phyloP scores from a whole-genome alignment of 75 land plant species.

The Adiantum capillusveneris region DNA sequence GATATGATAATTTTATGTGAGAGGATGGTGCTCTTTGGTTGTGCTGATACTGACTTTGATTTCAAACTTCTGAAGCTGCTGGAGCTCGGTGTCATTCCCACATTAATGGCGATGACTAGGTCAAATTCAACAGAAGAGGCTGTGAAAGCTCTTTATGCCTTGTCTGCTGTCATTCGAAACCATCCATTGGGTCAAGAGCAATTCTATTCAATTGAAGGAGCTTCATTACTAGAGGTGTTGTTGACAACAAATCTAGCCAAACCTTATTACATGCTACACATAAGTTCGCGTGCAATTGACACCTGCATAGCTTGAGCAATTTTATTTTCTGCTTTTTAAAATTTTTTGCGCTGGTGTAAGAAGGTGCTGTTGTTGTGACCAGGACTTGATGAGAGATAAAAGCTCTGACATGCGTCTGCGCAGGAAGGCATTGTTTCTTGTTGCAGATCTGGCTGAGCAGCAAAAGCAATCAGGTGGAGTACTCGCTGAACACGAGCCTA shows the following conservation, averaged over 20 bases:
- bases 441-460: conserved; percentile 63
- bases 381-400: conserved; percentile 61
- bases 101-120: conserved; percentile 66
- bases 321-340: not conserved
- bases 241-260: not conserved
- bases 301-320: not conserved
- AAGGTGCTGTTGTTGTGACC: conserved; percentile 10
- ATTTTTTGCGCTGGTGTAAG: not conserved
- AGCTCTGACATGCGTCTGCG: conserved; percentile 56
- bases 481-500: conserved; percentile 15
- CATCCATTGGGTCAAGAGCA: conserved; percentile 57
- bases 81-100: conserved; percentile 50
- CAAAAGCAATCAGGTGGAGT: conserved; percentile 30
- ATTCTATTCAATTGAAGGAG: conserved; percentile 61
- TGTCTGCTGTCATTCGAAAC: conserved; percentile 78
- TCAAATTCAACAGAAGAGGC: conserved; percentile 72
- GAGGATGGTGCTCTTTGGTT: no score
- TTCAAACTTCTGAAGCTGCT: conserved; percentile 35
- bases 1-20: no score
- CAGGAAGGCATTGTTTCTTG: conserved; percentile 59
- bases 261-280: not conserved
- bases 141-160: conserved; percentile 83
- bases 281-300: not conserved
- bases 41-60: not conserved
- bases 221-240: conserved; percentile 59